Conservation (phyloP, 345 rosid genomes). For the Gossypium longicalyx region DNA sequence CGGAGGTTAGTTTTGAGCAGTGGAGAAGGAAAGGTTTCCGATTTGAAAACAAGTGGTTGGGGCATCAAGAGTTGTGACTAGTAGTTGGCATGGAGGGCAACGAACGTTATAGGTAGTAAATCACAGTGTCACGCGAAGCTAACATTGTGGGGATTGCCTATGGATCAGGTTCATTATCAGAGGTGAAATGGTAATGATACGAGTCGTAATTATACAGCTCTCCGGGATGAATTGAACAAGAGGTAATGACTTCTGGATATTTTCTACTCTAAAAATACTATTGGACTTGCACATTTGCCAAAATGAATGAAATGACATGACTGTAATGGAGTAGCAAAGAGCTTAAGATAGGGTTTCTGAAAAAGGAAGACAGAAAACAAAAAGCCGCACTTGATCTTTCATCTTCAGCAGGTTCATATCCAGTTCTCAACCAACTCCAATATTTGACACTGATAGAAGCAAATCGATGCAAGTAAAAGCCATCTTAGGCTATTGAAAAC, state of each 20-base stretch:
- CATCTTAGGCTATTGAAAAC: conserved; percentile 18
- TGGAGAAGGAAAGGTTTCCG: no score
- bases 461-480: conserved; percentile 27
- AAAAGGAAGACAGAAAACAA: neutral
- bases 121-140: no score
- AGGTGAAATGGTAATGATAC: no score
- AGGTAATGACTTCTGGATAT: neutral
- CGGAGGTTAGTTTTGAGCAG: no score
- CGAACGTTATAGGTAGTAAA: no score
- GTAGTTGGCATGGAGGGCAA: no score
- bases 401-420: neutral
- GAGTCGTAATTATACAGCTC: no score
- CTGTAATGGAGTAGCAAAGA: neutral
- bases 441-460: conserved; percentile 25
- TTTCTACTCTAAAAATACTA: neutral
- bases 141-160: no score
- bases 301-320: conserved; percentile 15
- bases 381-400: conserved; percentile 16
- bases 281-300: neutral
- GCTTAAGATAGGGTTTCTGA: neutral
- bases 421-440: conserved; percentile 4
- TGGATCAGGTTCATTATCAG: no score
- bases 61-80: no score
- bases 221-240: no score
- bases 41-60: no score